Evolutionary conservation across 169 alveolate species (phyloP).

Genomic region (Cryptosporidium meleagridis): DNA sequence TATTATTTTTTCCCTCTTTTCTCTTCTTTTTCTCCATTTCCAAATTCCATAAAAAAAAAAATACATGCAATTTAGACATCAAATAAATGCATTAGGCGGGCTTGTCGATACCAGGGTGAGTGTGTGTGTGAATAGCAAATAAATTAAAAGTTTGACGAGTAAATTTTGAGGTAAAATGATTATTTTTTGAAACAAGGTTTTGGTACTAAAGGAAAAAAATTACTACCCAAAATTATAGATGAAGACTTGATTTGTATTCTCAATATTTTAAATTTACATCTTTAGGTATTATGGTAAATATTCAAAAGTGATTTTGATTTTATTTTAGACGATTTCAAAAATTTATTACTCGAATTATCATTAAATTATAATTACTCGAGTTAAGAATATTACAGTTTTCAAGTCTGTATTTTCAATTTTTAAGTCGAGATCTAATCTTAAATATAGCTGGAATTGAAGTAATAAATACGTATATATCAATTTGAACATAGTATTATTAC

Average conservation of each 20-base stretch:
- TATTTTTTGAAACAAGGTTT: neutral
- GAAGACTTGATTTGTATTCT: neutral
- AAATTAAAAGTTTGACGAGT: neutral
- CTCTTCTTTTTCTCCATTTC: neutral
- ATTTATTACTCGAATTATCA: neutral
- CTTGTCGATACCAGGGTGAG: conserved; percentile 64
- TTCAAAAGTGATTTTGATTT: neutral
- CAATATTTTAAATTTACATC: neutral
- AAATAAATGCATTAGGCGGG: conserved; percentile 72
- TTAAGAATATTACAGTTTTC: neutral
- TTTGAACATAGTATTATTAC: neutral
- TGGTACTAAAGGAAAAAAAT: neutral
- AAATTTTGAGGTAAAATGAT: conserved; percentile 1
- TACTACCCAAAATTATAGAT: neutral
- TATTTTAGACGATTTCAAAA: neutral
- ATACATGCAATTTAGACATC: conserved; percentile 42
- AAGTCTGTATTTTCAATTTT: neutral
- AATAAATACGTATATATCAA: neutral
- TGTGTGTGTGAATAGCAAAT: conserved; percentile 48
- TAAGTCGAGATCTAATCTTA: neutral
- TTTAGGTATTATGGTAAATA: neutral
- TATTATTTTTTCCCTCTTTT: no score
- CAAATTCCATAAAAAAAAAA: neutral
- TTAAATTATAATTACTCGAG: conserved; percentile 4
- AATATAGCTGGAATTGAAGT: neutral